phyloP scores from a whole-genome alignment of 768 basidiomycete genomes.

The Paxillus rubicundulus region DNA sequence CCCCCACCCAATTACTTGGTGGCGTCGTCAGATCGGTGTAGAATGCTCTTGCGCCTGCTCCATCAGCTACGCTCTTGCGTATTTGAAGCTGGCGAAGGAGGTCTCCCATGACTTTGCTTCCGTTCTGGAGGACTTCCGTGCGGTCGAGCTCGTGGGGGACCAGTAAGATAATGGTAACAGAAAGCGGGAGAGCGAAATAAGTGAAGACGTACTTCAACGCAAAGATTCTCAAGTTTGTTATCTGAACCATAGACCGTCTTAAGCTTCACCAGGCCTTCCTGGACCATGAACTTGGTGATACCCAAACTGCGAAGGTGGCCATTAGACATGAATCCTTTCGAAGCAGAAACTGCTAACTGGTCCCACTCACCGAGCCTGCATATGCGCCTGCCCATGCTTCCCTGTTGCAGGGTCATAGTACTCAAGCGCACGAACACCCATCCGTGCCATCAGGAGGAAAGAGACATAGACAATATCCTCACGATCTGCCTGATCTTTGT shows the following conservation, averaged over 20 bases:
- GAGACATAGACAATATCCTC: slow-evolving; percentile 80
- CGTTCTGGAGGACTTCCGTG: slow-evolving; percentile 59
- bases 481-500: slow-evolving; percentile 61
- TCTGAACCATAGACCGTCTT: slow-evolving; percentile 61
- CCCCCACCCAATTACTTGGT: slow-evolving; percentile 64
- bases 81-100: slow-evolving; percentile 81
- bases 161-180: background rate
- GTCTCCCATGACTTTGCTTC: slow-evolving; percentile 65
- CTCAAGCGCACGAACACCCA: slow-evolving; percentile 74
- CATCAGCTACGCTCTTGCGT: slow-evolving; percentile 83
- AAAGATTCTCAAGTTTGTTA: slow-evolving; percentile 64
- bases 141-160: slow-evolving; percentile 60
- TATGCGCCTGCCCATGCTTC: slow-evolving; percentile 88
- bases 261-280: slow-evolving; percentile 64
- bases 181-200: background rate
- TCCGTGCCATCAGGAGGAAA: slow-evolving; percentile 85
- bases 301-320: slow-evolving; percentile 51
- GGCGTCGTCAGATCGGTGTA: slow-evolving; percentile 81
- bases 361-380: slow-evolving; percentile 74
- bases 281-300: slow-evolving; percentile 77
- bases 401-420: slow-evolving; percentile 77
- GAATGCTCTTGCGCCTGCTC: slow-evolving; percentile 71
- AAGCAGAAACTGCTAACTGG: background rate
- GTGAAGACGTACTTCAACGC: slow-evolving; percentile 53
- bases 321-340: background rate